Evolutionary conservation across 1,284 basidiomycete species (phyloP).

Genomic region (Microbotryomycetes sp.): DNA sequence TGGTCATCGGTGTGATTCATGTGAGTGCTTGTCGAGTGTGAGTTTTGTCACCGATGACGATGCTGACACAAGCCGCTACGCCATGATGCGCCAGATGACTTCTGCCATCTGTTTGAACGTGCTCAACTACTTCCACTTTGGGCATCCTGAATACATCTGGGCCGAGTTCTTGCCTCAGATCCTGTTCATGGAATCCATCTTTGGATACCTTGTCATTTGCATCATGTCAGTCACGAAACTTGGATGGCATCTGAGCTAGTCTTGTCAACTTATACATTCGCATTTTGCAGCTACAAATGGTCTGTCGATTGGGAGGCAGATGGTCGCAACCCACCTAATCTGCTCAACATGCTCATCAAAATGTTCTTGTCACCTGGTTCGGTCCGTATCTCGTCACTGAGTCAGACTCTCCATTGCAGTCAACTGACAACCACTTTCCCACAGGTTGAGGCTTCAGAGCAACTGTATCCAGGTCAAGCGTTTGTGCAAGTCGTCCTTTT

Average conservation of each 20-base stretch:
- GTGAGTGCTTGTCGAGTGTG: no score
- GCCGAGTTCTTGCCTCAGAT: conserved; percentile 96
- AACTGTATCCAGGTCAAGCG: conserved; percentile 83
- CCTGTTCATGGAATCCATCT: conserved; percentile 94
- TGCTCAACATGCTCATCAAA: conserved; percentile 90
- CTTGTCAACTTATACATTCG: background rate
- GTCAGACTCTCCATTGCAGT: conserved; percentile 13
- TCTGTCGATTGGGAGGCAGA: conserved; percentile 77
- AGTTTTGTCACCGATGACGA: conserved; percentile 11
- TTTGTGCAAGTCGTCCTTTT: conserved; percentile 76
- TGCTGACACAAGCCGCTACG: conserved; percentile 7
- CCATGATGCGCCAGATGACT: conserved; percentile 67
- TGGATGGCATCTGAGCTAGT: background rate
- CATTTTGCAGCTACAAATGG: conserved; percentile 78
- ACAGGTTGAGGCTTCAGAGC: conserved; percentile 56
- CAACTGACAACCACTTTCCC: conserved; percentile 43
- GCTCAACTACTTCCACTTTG: conserved; percentile 91
- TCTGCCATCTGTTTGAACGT: conserved; percentile 94
- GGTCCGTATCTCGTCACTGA: background rate
- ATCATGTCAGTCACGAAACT: conserved; percentile 60
- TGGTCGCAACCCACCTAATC: conserved; percentile 66
- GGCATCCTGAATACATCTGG: conserved; percentile 75
- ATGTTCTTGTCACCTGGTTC: conserved; percentile 85
- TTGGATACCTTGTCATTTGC: conserved; percentile 90
- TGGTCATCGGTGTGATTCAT: conserved; percentile 93